A percentile compares a stretch with the other conserved stretches of the same genome.
These are phyloP conservation scores for Pythium inflatum DNA, from an alignment of 352 stramenopile species.

Conservation along the genomic window DNA sequence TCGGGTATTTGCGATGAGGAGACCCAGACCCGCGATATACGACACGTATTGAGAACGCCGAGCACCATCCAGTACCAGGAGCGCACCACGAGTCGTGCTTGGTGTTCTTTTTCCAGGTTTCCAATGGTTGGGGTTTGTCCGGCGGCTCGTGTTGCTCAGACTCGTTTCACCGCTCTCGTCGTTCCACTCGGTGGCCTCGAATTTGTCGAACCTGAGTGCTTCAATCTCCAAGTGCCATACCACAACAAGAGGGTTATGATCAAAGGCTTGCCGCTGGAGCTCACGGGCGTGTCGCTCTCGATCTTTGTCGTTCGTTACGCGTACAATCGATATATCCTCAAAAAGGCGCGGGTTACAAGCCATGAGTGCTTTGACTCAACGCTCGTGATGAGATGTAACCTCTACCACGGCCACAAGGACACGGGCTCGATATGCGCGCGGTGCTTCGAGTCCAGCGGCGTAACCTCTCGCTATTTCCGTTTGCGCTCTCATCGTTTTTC, in stretches of 20 bases:
- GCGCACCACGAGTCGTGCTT: no score
- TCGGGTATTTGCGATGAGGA: no score
- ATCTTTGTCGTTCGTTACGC: constrained; percentile 58
- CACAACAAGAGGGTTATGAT: constrained; percentile 74
- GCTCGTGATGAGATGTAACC: constrained; percentile 84
- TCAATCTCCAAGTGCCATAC: constrained; percentile 74
- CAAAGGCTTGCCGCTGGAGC: constrained; percentile 55
- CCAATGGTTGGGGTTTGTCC: no score
- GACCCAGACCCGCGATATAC: no score
- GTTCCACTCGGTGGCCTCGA: no score
- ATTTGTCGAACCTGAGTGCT: constrained; percentile 79
- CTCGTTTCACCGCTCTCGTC: no score
- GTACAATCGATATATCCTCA: constrained; percentile 63
- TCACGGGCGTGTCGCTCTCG: constrained; percentile 45
- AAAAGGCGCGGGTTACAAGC: constrained; percentile 58
- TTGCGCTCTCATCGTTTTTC: constrained; percentile 60
- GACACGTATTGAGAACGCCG: no score
- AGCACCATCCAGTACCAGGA: no score
- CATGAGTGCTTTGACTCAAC: constrained; percentile 75
- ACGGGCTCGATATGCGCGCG: constrained; percentile 71
- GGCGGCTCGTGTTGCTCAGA: no score
- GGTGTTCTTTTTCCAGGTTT: no score
- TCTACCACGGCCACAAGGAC: constrained; percentile 77
- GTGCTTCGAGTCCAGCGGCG: constrained; percentile 59
- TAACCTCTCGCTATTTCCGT: constrained; percentile 72